Conservation (phyloP, 2,329 filamentous ascomycete species). For the Arthrobotrys musiformis region DNA sequence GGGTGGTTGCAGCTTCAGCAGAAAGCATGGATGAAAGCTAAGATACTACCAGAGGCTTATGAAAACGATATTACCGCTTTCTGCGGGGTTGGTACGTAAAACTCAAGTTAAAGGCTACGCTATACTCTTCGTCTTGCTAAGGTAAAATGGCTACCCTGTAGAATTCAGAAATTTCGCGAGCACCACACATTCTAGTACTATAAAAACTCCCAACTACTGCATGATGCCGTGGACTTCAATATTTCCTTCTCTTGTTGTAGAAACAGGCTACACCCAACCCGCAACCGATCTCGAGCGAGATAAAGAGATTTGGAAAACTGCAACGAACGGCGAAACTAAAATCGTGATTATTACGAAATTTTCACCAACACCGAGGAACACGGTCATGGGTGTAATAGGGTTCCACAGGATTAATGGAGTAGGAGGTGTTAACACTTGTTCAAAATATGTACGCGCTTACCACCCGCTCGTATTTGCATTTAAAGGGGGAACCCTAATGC, state of each 20-base stretch:
- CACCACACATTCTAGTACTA: neutral
- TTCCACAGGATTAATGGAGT: slow-evolving; percentile 27
- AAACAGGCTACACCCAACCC: slow-evolving; percentile 34
- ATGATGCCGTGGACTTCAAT: slow-evolving; percentile 28
- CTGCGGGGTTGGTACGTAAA: slow-evolving; percentile 20
- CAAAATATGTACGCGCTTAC: slow-evolving; percentile 23
- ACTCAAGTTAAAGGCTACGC: too few species aligned
- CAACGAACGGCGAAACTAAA: slow-evolving; percentile 34
- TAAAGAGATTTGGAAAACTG: slow-evolving; percentile 44
- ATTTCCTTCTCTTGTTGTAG: slow-evolving; percentile 37
- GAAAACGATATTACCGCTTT: slow-evolving; percentile 24
- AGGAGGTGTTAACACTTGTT: slow-evolving; percentile 12
- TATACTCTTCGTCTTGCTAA: too few species aligned
- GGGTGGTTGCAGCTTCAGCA: slow-evolving; percentile 28
- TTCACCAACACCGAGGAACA: neutral
- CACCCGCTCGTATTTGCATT: neutral
- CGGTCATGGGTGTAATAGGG: slow-evolving; percentile 12
- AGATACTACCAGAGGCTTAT: slow-evolving; percentile 1
- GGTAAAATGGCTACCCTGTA: neutral
- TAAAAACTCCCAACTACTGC: slow-evolving; percentile 20
- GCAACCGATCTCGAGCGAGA: slow-evolving; percentile 33
- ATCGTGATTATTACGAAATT: slow-evolving; percentile 35
- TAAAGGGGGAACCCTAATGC: neutral
- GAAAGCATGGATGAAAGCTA: neutral
- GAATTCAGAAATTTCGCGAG: slow-evolving; percentile 20